Percentiles rank a stretch among this genome's conserved stretches.
Conservation (phyloP, 176 grass and related monocot species). For the Ananas comosus region DNA sequence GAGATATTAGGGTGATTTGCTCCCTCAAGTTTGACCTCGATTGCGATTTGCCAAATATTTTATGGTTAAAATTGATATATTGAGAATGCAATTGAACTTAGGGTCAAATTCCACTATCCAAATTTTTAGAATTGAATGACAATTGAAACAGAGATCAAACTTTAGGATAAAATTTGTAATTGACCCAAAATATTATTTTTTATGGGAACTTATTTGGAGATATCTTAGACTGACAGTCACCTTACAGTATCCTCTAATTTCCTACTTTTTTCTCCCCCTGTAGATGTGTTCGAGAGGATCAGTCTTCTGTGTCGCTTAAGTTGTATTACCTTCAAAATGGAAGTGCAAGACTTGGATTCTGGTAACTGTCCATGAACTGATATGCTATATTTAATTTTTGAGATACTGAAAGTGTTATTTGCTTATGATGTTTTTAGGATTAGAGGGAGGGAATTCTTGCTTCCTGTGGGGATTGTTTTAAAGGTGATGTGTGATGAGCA, state of each 20-base stretch:
- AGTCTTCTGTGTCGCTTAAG: constrained; percentile 75
- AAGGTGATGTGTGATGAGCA: constrained; percentile 37
- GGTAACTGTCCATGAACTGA: constrained; percentile 35
- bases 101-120: too few species aligned
- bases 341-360: constrained; percentile 95
- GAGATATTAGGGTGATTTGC: too few species aligned
- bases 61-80: too few species aligned
- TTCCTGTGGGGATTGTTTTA: constrained; percentile 90
- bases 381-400: not conserved
- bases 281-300: constrained; percentile 83
- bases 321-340: constrained; percentile 97
- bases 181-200: too few species aligned
- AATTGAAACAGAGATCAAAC: too few species aligned
- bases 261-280: constrained; percentile 23
- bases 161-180: too few species aligned
- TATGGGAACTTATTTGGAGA: too few species aligned
- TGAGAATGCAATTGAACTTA: too few species aligned
- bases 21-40: too few species aligned
- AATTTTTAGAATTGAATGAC: too few species aligned
- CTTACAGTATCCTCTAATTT: constrained; percentile 8
- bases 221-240: not conserved
- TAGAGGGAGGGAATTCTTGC: constrained; percentile 81
- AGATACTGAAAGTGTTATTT: constrained; percentile 7
- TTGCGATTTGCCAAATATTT: too few species aligned
- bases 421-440: constrained; percentile 45